phyloP scores from a whole-genome alignment of 768 basidiomycete genomes.

The Rhizopogon roseolus region DNA sequence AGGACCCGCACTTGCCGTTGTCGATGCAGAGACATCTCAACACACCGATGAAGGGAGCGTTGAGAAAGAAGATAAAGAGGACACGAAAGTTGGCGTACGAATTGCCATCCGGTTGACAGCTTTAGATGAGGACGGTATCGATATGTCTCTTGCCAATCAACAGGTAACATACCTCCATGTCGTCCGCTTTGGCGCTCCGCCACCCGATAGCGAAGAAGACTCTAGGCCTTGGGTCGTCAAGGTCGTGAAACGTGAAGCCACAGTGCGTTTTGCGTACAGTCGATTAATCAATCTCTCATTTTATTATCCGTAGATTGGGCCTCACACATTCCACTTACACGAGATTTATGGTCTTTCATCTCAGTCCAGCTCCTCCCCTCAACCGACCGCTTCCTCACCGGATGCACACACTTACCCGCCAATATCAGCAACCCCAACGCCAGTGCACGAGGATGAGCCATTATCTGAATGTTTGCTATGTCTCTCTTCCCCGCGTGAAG shows the following conservation, averaged over 20 bases:
- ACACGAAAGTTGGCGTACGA: slow-evolving; percentile 61
- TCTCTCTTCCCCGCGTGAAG: slow-evolving; percentile 82
- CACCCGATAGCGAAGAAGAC: slow-evolving; percentile 43
- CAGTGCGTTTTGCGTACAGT: slow-evolving; percentile 34
- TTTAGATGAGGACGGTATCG: slow-evolving; percentile 68
- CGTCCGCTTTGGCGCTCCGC: slow-evolving; percentile 56
- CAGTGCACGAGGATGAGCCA: slow-evolving; percentile 57
- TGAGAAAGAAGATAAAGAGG: slow-evolving; percentile 40
- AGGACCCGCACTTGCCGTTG: slow-evolving; percentile 75
- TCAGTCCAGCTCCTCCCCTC: slow-evolving; percentile 30
- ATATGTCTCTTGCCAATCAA: slow-evolving; percentile 69
- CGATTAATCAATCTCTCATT: slow-evolving; percentile 1
- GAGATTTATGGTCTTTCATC: slow-evolving; percentile 91
- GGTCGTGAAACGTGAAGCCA: slow-evolving; percentile 89
- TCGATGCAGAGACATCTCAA: slow-evolving; percentile 57
- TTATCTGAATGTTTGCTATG: slow-evolving; percentile 91
- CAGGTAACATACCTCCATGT: slow-evolving; percentile 89
- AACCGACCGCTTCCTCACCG: slow-evolving; percentile 33
- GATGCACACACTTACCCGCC: slow-evolving; percentile 47
- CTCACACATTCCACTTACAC: slow-evolving; percentile 91
- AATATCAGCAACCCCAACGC: slow-evolving; percentile 18
- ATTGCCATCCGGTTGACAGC: slow-evolving; percentile 79
- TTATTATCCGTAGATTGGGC: slow-evolving; percentile 62
- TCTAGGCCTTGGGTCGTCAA: slow-evolving; percentile 84
- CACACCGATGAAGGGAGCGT: slow-evolving; percentile 31